Evolutionary conservation across 23 red algal species (phyloP), one percentile per base, ranked within the genome.

Genomic region (Gracilaria caudata): DNA sequence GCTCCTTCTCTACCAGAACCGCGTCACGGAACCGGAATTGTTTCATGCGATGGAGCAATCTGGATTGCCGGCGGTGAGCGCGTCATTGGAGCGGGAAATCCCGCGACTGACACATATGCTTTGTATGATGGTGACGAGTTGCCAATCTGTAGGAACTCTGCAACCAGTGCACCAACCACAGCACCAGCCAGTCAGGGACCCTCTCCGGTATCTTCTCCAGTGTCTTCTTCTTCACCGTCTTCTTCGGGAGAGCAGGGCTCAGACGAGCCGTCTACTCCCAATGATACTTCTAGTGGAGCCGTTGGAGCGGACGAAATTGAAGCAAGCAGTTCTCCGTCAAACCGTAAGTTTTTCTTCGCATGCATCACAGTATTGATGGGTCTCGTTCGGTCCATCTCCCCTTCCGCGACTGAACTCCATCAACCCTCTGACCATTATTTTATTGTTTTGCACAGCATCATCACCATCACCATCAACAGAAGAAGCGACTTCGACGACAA

Each of bases 41-140:
- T 79, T 73, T 70, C 80, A 41, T 93, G 90, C 71, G 72, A 66
- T 57, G 81, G 81, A 49, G 81, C 81, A 11, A 28, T 93, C 16
- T 93, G 79, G 79, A 77, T 92, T 23, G 89, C 89, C 23, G 89
- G 77, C 14, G 89, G 89, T 55, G 58, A 61, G 47, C 51, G 55
- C 17, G 74, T 84, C 28, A 63, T 82, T n/a, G 89, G 78, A 0
- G 64, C 77, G 33, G 78, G 89, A 0, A 37, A 47, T 39, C 35
- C 35, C 0, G 72, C 68, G 14, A 68, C 55, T 16, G 72, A 59
- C 74, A 89, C 85, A 21, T 51, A 63, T 47, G 85, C 85, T 37
- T 59, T 63, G 36, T 89, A 63, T 65, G 73, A 89, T 12, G 85
- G 85, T 38, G 85, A 89, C 45, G 38, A 89, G 55, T 20, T 54